These are phyloP conservation scores for Pyrus pyrifolia DNA, from an alignment of 306 rosid genomes.

Conservation along the genomic window DNA sequence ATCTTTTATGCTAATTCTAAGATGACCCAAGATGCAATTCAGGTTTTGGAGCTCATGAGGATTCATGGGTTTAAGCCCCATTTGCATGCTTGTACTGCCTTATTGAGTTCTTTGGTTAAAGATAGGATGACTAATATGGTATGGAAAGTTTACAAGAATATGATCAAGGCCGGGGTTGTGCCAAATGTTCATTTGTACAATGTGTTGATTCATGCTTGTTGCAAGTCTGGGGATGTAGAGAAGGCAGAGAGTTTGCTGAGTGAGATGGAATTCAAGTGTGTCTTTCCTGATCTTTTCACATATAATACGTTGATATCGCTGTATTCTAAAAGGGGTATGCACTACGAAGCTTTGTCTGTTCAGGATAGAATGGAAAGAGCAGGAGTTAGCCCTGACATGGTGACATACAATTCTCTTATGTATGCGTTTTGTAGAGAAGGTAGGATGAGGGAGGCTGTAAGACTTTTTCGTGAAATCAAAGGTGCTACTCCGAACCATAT, in stretches of 20 bases:
- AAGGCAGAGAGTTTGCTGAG: slow-evolving; percentile 51
- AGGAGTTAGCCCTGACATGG: slow-evolving; percentile 66
- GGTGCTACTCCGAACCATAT: slow-evolving; percentile 56
- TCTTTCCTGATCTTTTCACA: slow-evolving; percentile 70
- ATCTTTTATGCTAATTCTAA: slow-evolving; percentile 47
- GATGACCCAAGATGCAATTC: slow-evolving; percentile 67
- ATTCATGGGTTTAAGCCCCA: slow-evolving; percentile 46
- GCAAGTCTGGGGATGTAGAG: slow-evolving; percentile 65
- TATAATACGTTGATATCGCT: slow-evolving; percentile 78
- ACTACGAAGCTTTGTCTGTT: slow-evolving; percentile 68
- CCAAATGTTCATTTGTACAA: slow-evolving; percentile 65
- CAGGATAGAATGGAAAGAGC: slow-evolving; percentile 72
- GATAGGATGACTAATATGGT: slow-evolving; percentile 52
- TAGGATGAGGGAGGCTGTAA: slow-evolving; percentile 76
- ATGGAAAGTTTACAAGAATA: slow-evolving; percentile 63
- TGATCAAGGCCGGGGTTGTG: slow-evolving; percentile 48
- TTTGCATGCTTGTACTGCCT: slow-evolving; percentile 78
- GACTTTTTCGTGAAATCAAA: slow-evolving; percentile 62
- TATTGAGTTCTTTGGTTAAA: slow-evolving; percentile 66
- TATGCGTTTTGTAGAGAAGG: slow-evolving; percentile 79
- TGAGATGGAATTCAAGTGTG: slow-evolving; percentile 64
- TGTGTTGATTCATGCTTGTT: slow-evolving; percentile 78
- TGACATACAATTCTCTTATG: slow-evolving; percentile 73
- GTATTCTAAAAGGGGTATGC: slow-evolving; percentile 66
- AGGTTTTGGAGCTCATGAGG: slow-evolving; percentile 75